Base-by-base conservation (phyloP, 176 grass and related monocot species). In the Triticum dicoccoides region DNA sequence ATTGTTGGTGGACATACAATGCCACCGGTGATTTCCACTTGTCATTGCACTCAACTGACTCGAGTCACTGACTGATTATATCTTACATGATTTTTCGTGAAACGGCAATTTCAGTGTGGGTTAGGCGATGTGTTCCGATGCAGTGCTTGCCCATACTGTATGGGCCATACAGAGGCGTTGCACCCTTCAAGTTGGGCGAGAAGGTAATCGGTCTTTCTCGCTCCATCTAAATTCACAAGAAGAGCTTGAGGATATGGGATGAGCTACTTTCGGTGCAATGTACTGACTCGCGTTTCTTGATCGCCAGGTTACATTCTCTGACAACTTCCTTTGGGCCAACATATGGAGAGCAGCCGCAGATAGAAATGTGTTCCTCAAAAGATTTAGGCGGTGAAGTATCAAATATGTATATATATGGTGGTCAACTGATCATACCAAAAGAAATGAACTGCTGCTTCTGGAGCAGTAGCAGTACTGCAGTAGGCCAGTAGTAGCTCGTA, bases 41-140 rank as follows among this genome's bases (percentile, higher is more conserved):
- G 38, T 41, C 38, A 41, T 41, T 33, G 34, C 9, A 15, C 34
- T 13, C 8, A 6, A 34, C 6, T 68, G 6, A 9, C 2, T 3
- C 9, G 18, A n/a, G 20, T 67, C 64, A 42, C n/a, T 66, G 10
- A 44, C 35, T 34, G n/a, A 49, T 49, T 49, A 47, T 5, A 2
- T 42, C 12, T 75, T 38, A 11, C 63, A 39, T 14, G 23, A 17
- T 33, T 21, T 4, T 38, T 9, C 21, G 7, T 72, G 69, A 73
- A 80, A 82, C 54, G 34, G 25, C 32, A 66, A 84, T 87, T 92
- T 75, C 78, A 98, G 91, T 98, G 93, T 89, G 96, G 93, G 14
- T 83, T 98, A 81, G 96, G 96, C 0, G 96, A 98, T 63, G 96
- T 93, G 33, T 98, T 98, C 65, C 68, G 96, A 27, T 95, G 96